Conservation (phyloP, 305 asterid species). For the Plantago coronopus region DNA sequence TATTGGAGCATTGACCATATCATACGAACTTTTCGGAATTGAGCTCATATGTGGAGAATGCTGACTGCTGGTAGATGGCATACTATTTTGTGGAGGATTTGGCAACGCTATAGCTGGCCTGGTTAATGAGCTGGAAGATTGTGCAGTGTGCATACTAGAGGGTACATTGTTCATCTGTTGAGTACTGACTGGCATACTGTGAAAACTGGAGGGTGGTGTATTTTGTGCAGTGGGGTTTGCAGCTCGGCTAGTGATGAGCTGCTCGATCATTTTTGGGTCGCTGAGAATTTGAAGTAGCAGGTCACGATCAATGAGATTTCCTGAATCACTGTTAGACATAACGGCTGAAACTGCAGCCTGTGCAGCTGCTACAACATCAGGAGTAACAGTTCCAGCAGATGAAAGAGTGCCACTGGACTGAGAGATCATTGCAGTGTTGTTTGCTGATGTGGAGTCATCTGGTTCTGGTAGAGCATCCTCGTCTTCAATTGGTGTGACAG, state of each 20-base stretch:
- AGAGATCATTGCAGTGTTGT: slow-evolving; percentile 19
- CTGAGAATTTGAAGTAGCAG: slow-evolving; percentile 61
- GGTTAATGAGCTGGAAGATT: slow-evolving; percentile 8
- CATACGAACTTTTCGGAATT: slow-evolving; percentile 18
- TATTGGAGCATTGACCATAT: slow-evolving; percentile 23
- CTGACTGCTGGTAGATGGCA: slow-evolving; percentile 23
- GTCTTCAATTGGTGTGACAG: slow-evolving; percentile 76
- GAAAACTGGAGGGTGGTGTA: slow-evolving; percentile 20
- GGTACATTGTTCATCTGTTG: slow-evolving; percentile 19
- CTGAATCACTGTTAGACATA: slow-evolving; percentile 39
- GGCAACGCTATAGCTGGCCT: slow-evolving; percentile 11
- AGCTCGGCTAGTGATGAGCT: slow-evolving; percentile 47
- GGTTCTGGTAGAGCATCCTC: slow-evolving; percentile 51
- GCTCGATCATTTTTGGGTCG: slow-evolving; percentile 67
- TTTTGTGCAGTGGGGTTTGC: slow-evolving; percentile 33
- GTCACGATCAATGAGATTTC: slow-evolving; percentile 51
- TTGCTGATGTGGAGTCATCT: slow-evolving; percentile 27
- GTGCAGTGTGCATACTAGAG: slow-evolving; percentile 20
- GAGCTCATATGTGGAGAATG: slow-evolving; percentile 26
- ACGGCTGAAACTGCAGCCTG: slow-evolving; percentile 51
- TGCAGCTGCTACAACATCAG: slow-evolving; percentile 62
- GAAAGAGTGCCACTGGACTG: slow-evolving; percentile 29
- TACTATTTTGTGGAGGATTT: slow-evolving; percentile 19
- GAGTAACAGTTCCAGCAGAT: slow-evolving; percentile 23
- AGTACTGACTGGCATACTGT: neutral